phyloP scores from a whole-genome alignment of 2,329 filamentous ascomycete species.

The Drechslerella stenobrocha region DNA sequence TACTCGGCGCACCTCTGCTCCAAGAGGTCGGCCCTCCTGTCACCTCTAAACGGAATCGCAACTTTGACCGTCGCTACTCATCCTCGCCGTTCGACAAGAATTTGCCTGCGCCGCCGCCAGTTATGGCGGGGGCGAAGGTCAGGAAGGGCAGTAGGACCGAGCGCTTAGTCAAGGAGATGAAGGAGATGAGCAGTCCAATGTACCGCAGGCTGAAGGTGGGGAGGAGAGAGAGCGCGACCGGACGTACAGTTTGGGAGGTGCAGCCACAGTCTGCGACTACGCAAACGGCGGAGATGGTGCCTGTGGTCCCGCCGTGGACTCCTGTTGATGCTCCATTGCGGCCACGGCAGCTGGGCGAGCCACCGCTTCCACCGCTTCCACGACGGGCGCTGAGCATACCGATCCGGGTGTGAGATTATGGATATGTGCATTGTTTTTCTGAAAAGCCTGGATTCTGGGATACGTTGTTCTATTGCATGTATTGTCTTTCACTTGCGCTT shows the following conservation, averaged over 20 bases:
- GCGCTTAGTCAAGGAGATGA: constrained; percentile 24
- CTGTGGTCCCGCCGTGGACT: constrained; percentile 14
- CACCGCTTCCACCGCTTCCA: constrained; percentile 18
- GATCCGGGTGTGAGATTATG: not conserved
- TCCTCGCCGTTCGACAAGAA: constrained; percentile 40
- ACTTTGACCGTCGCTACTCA: constrained; percentile 35
- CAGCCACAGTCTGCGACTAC: constrained; percentile 22
- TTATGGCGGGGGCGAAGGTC: constrained; percentile 9
- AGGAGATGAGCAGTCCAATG: constrained; percentile 47
- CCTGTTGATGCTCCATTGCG: constrained; percentile 25
- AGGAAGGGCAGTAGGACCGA: not conserved
- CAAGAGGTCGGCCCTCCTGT: constrained; percentile 39
- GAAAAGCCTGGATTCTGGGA: constrained; percentile 2
- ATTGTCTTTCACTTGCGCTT: not conserved
- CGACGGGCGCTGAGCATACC: not conserved
- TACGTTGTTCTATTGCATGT: not conserved
- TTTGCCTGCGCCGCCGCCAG: constrained; percentile 18
- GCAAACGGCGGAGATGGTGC: constrained; percentile 16
- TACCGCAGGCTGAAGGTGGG: constrained; percentile 50
- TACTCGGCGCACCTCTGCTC: constrained; percentile 49
- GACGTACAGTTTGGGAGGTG: constrained; percentile 50
- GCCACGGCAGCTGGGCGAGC: constrained; percentile 9
- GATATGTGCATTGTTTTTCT: not conserved
- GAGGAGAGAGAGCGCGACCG: constrained; percentile 49
- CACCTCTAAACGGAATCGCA: constrained; percentile 12